Evolutionary conservation across 768 basidiomycete genomes (phyloP).

Genomic region (Daedaleopsis nitida): DNA sequence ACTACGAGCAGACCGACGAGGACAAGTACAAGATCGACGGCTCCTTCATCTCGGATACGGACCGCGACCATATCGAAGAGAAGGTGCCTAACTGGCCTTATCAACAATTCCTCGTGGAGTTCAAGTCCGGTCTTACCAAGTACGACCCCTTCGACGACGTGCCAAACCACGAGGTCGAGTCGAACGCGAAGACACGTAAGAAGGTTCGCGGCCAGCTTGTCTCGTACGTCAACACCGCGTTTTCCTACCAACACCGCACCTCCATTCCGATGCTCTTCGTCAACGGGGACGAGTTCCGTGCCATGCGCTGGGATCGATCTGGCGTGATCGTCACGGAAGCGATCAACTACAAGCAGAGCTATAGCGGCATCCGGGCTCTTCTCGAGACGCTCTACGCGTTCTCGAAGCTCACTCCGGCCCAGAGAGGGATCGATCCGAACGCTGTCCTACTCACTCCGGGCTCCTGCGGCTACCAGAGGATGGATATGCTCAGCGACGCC

Average conservation of each 20-base stretch:
- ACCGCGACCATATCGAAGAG: not conserved
- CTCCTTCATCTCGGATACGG: not conserved
- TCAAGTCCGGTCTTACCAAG: not conserved
- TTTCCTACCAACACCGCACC: slow-evolving; percentile 1
- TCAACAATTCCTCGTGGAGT: not conserved
- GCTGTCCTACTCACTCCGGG: not conserved
- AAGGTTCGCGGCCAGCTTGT: not conserved
- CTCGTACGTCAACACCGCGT: not conserved
- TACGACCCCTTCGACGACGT: not conserved
- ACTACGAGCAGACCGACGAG: not conserved
- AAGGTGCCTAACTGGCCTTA: not conserved
- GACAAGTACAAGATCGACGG: not conserved
- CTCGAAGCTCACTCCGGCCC: not conserved
- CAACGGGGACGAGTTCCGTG: not conserved
- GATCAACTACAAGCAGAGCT: not conserved
- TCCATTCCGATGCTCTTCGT: slow-evolving; percentile 1
- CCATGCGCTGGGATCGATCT: not conserved
- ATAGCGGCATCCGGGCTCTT: not conserved
- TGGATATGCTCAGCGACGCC: not conserved
- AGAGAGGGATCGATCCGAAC: not conserved
- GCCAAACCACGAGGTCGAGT: not conserved
- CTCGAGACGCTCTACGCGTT: not conserved
- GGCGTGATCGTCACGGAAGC: slow-evolving; percentile 2
- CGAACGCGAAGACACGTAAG: not conserved
- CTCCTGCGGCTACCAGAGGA: not conserved